Evolutionary conservation across 1,284 basidiomycete species (phyloP).

Genomic region (Bjerkandera adusta): DNA sequence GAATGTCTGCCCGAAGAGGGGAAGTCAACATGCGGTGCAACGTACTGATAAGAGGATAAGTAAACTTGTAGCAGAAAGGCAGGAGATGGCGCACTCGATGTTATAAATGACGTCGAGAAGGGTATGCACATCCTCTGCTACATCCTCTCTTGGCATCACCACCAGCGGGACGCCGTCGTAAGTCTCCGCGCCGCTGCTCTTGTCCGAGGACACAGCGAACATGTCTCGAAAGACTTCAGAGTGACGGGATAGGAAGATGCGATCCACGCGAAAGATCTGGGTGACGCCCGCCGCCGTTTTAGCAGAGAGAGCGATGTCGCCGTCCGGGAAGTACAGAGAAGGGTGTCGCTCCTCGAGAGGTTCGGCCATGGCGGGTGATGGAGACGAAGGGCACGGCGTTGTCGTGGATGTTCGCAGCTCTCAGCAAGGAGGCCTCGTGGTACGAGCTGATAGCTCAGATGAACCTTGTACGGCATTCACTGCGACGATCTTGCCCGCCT

Average conservation of each 20-base stretch:
- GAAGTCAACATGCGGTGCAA: neutral
- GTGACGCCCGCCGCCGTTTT: neutral
- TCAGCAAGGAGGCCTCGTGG: too few species aligned
- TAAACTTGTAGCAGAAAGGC: neutral
- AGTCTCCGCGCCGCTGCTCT: neutral
- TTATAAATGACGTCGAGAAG: conserved; percentile 14
- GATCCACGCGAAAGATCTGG: conserved; percentile 11
- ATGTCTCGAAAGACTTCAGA: conserved; percentile 12
- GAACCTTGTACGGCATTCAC: too few species aligned
- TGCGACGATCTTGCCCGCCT: too few species aligned
- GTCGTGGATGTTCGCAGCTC: too few species aligned
- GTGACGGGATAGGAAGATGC: conserved; percentile 10
- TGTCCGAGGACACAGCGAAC: neutral
- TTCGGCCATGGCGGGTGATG: too few species aligned
- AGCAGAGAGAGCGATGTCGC: conserved; percentile 10
- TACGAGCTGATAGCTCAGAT: too few species aligned
- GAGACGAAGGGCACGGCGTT: too few species aligned
- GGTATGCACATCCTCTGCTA: conserved; percentile 7
- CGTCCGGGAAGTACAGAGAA: conserved; percentile 9
- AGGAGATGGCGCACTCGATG: conserved; percentile 4
- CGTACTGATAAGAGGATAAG: neutral
- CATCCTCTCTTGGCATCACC: conserved; percentile 1
- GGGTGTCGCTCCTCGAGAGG: conserved; percentile 7
- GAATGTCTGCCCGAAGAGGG: neutral
- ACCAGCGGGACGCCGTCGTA: conserved; percentile 13